Evolutionary conservation across 2,329 filamentous ascomycete genomes (phyloP).

Genomic region (Neonectria faginata): DNA sequence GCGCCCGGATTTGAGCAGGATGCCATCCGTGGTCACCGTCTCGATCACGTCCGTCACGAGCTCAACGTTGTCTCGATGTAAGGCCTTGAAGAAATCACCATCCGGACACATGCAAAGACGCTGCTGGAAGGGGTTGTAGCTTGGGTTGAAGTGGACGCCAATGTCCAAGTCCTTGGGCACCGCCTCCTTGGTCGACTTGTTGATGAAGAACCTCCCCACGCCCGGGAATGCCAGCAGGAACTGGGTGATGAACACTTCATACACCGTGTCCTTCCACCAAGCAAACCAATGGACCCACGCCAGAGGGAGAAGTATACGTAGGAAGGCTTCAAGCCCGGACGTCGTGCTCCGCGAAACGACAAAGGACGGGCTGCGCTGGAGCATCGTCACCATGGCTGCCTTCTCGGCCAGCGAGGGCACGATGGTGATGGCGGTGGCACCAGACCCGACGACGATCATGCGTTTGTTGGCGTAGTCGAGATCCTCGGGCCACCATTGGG

Average conservation of each 20-base stretch:
- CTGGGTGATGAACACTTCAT: constrained; percentile 57
- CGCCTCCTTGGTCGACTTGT: constrained; percentile 55
- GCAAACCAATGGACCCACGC: constrained; percentile 59
- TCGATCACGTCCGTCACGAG: constrained; percentile 66
- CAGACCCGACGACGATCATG: constrained; percentile 79
- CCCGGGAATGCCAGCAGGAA: constrained; percentile 45
- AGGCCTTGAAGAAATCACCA: constrained; percentile 66
- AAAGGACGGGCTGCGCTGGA: constrained; percentile 83
- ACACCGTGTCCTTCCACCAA: constrained; percentile 62
- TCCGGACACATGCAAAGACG: constrained; percentile 75
- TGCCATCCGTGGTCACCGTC: constrained; percentile 60
- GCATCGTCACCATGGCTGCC: constrained; percentile 77
- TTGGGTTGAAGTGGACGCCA: constrained; percentile 73
- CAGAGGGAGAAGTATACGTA: constrained; percentile 60
- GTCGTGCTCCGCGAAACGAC: constrained; percentile 66
- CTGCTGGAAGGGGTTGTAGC: constrained; percentile 78
- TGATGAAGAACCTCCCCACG: constrained; percentile 51
- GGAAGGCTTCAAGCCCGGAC: constrained; percentile 50
- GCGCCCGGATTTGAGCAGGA: constrained; percentile 60
- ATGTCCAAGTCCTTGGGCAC: constrained; percentile 66
- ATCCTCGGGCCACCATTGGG: constrained; percentile 81
- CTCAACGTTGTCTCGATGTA: constrained; percentile 58
- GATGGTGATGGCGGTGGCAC: constrained; percentile 83
- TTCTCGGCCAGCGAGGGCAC: constrained; percentile 75
- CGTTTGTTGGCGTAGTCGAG: constrained; percentile 75